Percentiles rank a stretch among this genome's conserved stretches.
phyloP scores from a whole-genome alignment of 495 filamentous ascomycete species.

The Letharia columbiana region DNA sequence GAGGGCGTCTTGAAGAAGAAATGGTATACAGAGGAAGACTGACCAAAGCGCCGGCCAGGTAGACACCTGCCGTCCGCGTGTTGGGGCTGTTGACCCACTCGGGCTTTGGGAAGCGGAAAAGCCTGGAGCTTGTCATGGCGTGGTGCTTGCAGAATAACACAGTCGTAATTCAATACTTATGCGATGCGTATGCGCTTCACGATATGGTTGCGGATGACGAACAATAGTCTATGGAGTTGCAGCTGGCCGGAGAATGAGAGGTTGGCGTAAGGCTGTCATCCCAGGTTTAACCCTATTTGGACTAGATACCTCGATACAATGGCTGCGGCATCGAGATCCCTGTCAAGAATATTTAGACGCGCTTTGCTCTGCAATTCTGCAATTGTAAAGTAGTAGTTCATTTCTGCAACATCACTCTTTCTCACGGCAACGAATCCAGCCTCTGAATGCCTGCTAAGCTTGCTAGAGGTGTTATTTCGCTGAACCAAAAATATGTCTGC shows the following conservation, averaged over 20 bases:
- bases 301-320: too few species aligned
- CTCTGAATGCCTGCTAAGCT: slow-evolving; percentile 11
- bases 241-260: slow-evolving; percentile 1
- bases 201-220: neutral
- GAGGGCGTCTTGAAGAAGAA: neutral
- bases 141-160: neutral
- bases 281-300: neutral
- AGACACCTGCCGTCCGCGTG: slow-evolving; percentile 76
- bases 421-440: neutral
- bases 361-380: neutral
- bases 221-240: neutral
- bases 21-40: slow-evolving; percentile 25
- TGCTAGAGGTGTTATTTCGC: slow-evolving; percentile 1
- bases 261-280: neutral
- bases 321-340: slow-evolving; percentile 7
- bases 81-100: slow-evolving; percentile 86
- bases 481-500: slow-evolving; percentile 17
- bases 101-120: slow-evolving; percentile 71
- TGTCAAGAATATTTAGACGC: slow-evolving; percentile 6
- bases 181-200: neutral
- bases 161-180: neutral
- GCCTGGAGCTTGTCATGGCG: slow-evolving; percentile 52
- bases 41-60: slow-evolving; percentile 79
- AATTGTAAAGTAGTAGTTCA: neutral
- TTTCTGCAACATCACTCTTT: neutral